These are phyloP conservation scores for Ilyonectria destructans DNA, from an alignment of 2,329 filamentous ascomycete species.

Conservation along the genomic window DNA sequence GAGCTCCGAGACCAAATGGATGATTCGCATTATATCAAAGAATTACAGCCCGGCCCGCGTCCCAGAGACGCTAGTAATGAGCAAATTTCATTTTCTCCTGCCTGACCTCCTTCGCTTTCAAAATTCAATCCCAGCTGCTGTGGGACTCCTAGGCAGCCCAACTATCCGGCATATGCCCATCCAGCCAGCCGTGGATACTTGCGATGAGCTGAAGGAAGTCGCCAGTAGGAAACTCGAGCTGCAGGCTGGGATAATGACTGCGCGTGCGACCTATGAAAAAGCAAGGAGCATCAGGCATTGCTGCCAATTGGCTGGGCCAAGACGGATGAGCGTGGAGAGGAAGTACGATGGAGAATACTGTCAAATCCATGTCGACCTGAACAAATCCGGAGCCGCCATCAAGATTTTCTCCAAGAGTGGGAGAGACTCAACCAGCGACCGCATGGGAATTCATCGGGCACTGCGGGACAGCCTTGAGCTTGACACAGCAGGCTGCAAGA, in stretches of 20 bases:
- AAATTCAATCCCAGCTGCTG: no score
- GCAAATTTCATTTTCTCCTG: no score
- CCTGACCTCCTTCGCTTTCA: no score
- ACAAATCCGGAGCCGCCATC: neutral
- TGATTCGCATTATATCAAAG: no score
- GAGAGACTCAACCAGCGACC: slow-evolving; percentile 15
- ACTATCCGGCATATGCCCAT: no score
- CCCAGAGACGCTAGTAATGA: no score
- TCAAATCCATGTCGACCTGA: neutral
- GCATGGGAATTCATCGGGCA: slow-evolving; percentile 50
- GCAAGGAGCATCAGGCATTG: slow-evolving; percentile 7
- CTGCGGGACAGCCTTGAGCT: slow-evolving; percentile 75
- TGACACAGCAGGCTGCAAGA: slow-evolving; percentile 68
- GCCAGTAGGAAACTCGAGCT: neutral
- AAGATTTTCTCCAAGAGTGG: slow-evolving; percentile 6
- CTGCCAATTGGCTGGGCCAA: neutral
- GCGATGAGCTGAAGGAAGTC: neutral
- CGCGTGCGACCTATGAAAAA: neutral
- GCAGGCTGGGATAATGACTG: slow-evolving; percentile 9
- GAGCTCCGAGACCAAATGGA: slow-evolving; percentile 51
- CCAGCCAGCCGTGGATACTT: slow-evolving; percentile 9
- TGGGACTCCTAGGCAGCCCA: no score
- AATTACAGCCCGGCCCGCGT: no score
- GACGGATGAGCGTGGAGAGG: neutral
- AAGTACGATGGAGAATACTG: neutral